Percentiles rank a stretch among this genome's conserved stretches.
Evolutionary conservation across 2,329 filamentous ascomycete genomes (phyloP).

Genomic region (Stachybotrys echinatus): DNA sequence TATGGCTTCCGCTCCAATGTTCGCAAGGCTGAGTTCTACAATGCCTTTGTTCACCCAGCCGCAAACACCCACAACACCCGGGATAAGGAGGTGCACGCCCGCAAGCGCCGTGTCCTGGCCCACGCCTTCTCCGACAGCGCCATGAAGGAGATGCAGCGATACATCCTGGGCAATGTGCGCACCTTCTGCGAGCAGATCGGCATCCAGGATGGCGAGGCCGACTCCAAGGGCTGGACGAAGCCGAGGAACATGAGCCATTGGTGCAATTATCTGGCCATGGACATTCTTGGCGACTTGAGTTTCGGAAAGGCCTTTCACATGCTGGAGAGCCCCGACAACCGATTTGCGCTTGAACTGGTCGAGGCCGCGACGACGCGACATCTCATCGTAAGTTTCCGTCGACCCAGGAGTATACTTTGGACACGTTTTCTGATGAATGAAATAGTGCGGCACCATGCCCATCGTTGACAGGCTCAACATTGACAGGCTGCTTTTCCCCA

Average conservation of each 20-base stretch:
- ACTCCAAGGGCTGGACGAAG: slow-evolving; percentile 50
- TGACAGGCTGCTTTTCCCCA: slow-evolving; percentile 63
- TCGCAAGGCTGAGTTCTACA: slow-evolving; percentile 67
- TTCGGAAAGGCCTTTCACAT: slow-evolving; percentile 60
- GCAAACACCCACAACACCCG: slow-evolving; percentile 70
- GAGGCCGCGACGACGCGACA: slow-evolving; percentile 64
- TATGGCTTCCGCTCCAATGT: slow-evolving; percentile 61
- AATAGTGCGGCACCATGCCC: slow-evolving; percentile 66
- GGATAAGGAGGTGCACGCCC: slow-evolving; percentile 62
- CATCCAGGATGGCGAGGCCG: slow-evolving; percentile 28
- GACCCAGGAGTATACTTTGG: not conserved
- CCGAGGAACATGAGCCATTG: slow-evolving; percentile 59
- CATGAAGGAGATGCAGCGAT: slow-evolving; percentile 62
- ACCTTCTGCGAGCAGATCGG: slow-evolving; percentile 59
- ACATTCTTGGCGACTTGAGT: slow-evolving; percentile 55
- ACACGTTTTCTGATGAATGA: slow-evolving; percentile 8
- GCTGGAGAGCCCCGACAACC: slow-evolving; percentile 54
- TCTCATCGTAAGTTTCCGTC: slow-evolving; percentile 52
- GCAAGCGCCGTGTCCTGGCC: slow-evolving; percentile 66
- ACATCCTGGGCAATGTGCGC: slow-evolving; percentile 61
- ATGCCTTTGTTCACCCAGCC: slow-evolving; percentile 65
- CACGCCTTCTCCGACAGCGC: slow-evolving; percentile 65
- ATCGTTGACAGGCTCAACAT: slow-evolving; percentile 60
- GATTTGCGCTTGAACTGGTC: slow-evolving; percentile 62
- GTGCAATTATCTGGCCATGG: slow-evolving; percentile 59